Evolutionary conservation across 2,329 filamentous ascomycete genomes (phyloP).

Genomic region (Huntiella abstrusa): DNA sequence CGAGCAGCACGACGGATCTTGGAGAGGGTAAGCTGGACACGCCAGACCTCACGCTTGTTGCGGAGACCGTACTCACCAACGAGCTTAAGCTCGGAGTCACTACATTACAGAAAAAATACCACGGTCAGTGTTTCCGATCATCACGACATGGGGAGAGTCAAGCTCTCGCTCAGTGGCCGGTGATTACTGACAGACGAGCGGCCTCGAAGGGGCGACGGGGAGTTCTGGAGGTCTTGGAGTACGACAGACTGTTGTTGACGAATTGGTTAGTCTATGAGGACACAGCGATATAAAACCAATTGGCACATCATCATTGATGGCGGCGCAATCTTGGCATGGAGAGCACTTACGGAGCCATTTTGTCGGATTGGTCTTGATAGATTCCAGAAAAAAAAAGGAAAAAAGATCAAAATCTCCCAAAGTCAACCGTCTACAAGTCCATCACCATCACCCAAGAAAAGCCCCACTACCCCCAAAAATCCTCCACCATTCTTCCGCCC

Average conservation of each 20-base stretch:
- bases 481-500: not conserved
- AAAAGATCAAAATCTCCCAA: conserved; percentile 11
- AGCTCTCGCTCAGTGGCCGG: conserved; percentile 97
- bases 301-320: not conserved
- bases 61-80: conserved; percentile 99
- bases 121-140: conserved; percentile 48
- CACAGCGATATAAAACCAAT: not conserved
- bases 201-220: conserved; percentile 97
- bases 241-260: conserved; percentile 25
- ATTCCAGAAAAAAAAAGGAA: conserved; percentile 7
- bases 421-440: conserved; percentile 6
- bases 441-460: not conserved
- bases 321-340: not conserved
- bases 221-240: conserved; percentile 99
- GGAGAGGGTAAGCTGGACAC: conserved; percentile 96
- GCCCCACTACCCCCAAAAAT: too few species aligned
- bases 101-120: conserved; percentile 26
- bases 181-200: conserved; percentile 94
- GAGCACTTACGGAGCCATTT: conserved; percentile 25
- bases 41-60: conserved; percentile 99
- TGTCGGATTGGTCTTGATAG: conserved; percentile 16
- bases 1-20: conserved; percentile 99
- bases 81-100: conserved; percentile 98
- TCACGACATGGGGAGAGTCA: conserved; percentile 92
- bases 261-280: conserved; percentile 11